Conservation (phyloP, 345 rosid species). For the Linum usitatissimum region DNA sequence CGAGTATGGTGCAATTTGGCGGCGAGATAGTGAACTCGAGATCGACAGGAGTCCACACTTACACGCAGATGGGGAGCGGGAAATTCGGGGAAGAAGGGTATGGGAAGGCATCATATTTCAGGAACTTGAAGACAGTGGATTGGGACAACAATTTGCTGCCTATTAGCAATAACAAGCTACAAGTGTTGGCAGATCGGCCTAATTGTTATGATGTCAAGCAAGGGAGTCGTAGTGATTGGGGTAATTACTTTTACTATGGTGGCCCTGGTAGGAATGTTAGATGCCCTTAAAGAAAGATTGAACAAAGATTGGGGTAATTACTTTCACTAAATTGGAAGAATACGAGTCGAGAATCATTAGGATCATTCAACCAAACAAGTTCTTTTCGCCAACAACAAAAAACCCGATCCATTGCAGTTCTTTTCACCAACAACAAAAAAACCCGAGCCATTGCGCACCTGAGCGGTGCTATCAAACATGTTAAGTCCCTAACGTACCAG, state of each 20-base stretch:
- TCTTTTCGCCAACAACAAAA: too few species aligned
- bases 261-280: slow-evolving; percentile 29
- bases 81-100: slow-evolving; percentile 28
- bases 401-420: too few species aligned
- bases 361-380: too few species aligned
- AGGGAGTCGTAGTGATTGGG: slow-evolving; percentile 22
- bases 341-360: too few species aligned
- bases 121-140: slow-evolving; percentile 10
- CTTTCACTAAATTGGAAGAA: too few species aligned
- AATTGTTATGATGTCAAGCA: slow-evolving; percentile 22
- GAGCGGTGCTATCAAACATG: too few species aligned
- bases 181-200: slow-evolving; percentile 23
- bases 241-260: slow-evolving; percentile 26
- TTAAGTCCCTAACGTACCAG: too few species aligned
- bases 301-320: not conserved
- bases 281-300: slow-evolving; percentile 12
- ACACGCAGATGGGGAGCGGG: slow-evolving; percentile 40
- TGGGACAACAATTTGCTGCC: not conserved
- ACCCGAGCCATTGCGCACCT: too few species aligned
- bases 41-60: slow-evolving; percentile 13
- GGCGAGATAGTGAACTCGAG: slow-evolving; percentile 28
- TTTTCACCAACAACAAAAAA: too few species aligned
- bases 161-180: slow-evolving; percentile 11
- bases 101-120: slow-evolving; percentile 27
- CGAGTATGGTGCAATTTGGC: slow-evolving; percentile 24